Conservation (phyloP, 768 basidiomycete species). For the Thelephora ganbajun region DNA sequence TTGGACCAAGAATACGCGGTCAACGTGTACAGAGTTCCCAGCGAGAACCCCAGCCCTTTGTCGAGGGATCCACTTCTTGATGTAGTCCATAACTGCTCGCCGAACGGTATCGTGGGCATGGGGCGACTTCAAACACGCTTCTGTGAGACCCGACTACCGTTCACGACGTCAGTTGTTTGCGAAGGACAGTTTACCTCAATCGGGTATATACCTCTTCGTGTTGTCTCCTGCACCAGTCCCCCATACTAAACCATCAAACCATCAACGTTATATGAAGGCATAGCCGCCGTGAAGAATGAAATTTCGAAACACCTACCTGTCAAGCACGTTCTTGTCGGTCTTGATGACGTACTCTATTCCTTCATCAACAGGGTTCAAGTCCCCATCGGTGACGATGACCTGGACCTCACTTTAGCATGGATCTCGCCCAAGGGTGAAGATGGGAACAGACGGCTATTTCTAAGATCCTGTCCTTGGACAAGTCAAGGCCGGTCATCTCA, state of each 20-base stretch:
- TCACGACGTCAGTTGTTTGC: neutral
- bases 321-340: conserved; percentile 55
- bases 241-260: conserved; percentile 43
- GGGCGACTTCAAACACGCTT: conserved; percentile 62
- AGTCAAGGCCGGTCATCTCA: conserved; percentile 75
- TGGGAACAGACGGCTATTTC: conserved; percentile 55
- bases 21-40: conserved; percentile 79
- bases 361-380: conserved; percentile 66
- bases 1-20: conserved; percentile 54
- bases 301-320: conserved; percentile 34
- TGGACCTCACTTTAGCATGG: conserved; percentile 14
- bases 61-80: conserved; percentile 75
- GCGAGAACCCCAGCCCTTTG: conserved; percentile 56
- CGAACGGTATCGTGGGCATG: conserved; percentile 48
- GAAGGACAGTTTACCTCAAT: neutral
- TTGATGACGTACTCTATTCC: conserved; percentile 67
- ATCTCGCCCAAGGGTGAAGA: neutral
- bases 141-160: conserved; percentile 78
- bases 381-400: conserved; percentile 81
- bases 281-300: neutral
- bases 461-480: conserved; percentile 51
- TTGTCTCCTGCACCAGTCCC: conserved; percentile 74
- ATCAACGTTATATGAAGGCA: neutral
- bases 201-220: conserved; percentile 48
- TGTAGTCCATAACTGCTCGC: conserved; percentile 52